Base-by-base conservation (phyloP, 805 yeast species). In the Phaffomyces thermotolerans region DNA sequence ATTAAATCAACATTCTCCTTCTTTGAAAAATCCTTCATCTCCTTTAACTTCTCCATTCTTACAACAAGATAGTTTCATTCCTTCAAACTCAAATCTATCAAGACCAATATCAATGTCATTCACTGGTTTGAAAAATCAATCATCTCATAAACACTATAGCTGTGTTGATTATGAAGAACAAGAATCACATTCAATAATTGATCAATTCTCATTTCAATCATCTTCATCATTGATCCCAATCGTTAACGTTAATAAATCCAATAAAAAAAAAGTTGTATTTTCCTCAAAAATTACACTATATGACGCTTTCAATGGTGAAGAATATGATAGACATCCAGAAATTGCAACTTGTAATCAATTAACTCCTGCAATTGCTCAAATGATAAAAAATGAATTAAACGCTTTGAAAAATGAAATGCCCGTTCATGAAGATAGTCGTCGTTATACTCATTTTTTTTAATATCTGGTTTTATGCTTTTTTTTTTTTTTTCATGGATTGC, bases 321-420 rank as follows among this genome's bases (percentile, higher is more conserved):
- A 85, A 51, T 91, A 91, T 62, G 97, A 91, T 62, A 78, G 99
- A 55, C 88, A 81, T 51, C 96, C 97, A 0, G 97, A 89, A 49
- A 71, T 81, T 25, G 95, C 95, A 4, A 89, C 97, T 2, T 91
- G 97, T 65, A 88, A 90, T 63, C 88, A 83, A 58, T 70, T 89
- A 60, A 89, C 96, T 1, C 96, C 97, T 6, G 71, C 74, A 45
- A 65, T 89, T 58, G 96, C 97, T 0, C 89, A 86, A 61, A 78
- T 77, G 63, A 88, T 91, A 54, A 84, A 81, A 64, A 84, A 82
- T 33, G 98, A 91, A 63, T 68, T 91, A 59, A 90, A 93, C 63
- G 74, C 71, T 42, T 65, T 89, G 58, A 90, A 88, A 66, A 67
- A 79, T 20, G 78, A 75, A 48, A 91, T 91, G 99, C 81, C 73